Evolutionary conservation across 148 eudicot genomes (phyloP).

Genomic region (Silene latifolia): DNA sequence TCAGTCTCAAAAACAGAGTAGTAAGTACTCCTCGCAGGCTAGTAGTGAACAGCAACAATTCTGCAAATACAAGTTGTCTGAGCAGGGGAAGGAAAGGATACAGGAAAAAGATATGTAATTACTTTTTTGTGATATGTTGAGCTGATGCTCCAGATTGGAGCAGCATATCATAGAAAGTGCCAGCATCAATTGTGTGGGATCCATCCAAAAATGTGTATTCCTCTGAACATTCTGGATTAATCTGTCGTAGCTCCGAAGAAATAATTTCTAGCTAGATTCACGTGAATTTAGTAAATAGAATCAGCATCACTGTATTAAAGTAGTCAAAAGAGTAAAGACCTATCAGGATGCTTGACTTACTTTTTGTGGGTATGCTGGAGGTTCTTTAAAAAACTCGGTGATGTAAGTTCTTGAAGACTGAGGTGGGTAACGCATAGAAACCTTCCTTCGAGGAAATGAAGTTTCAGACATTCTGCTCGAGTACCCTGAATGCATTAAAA

Average conservation of each 20-base stretch:
- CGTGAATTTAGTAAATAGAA: background rate
- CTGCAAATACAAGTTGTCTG: background rate
- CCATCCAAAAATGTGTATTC: slow-evolving; percentile 47
- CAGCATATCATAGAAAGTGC: slow-evolving; percentile 62
- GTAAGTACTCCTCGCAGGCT: background rate
- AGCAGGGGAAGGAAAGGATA: background rate
- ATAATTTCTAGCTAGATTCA: slow-evolving; percentile 44
- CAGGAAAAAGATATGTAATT: slow-evolving; percentile 19
- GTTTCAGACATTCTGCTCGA: slow-evolving; percentile 37
- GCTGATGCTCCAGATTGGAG: slow-evolving; percentile 67
- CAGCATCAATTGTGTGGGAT: slow-evolving; percentile 46
- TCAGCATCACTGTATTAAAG: slow-evolving; percentile 15
- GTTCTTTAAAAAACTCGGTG: slow-evolving; percentile 56
- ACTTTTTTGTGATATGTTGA: slow-evolving; percentile 64
- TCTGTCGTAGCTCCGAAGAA: slow-evolving; percentile 47
- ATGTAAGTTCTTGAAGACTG: slow-evolving; percentile 51
- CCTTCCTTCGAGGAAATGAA: slow-evolving; percentile 40
- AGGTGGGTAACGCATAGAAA: slow-evolving; percentile 59
- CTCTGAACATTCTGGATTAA: slow-evolving; percentile 59
- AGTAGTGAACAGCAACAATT: background rate
- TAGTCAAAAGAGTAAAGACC: background rate
- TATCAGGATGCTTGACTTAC: slow-evolving; percentile 28
- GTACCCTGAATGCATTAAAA: slow-evolving; percentile 32
- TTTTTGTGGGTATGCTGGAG: slow-evolving; percentile 36
- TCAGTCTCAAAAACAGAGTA: background rate